Evolutionary conservation across 768 basidiomycete species (phyloP), one percentile per base, ranked within the genome.

Genomic region (Rhizopogon vesiculosus): DNA sequence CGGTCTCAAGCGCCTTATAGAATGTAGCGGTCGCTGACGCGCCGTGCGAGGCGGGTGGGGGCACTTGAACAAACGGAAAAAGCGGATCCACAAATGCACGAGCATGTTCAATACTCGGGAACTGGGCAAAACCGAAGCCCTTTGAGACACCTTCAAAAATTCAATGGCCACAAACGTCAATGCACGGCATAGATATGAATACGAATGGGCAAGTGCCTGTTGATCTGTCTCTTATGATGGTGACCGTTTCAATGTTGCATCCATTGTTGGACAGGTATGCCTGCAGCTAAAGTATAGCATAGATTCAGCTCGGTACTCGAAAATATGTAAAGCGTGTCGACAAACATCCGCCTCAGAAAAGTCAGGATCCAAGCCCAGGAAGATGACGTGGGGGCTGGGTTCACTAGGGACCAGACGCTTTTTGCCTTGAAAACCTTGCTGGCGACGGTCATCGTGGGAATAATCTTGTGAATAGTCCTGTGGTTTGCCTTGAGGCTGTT

Each of bases 51-150:
- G 90, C 90, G 15, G 91, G 86, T 12, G 93, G 91, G n/a, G 93
- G 92, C 58, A 98, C 85, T 74, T 91, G 85, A 28, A 98, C 83
- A 71, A 93, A 93, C 2, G 93, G 96, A 67, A 89, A 97, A 49
- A 87, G 80, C 40, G 91, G 89, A 61, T 92, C 87, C 69, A 99
- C 87, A 69, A 98, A 98, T 12, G 89, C 85, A 53, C 88, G 85
- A 18, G 97, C 95, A 56, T 91, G 91, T 63, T 91, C 91, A 55
- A 88, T 78, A 61, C 79, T 86, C 42, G 87, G 74, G 70, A 99
- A 99, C 73, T 93, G 91, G 64, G 93, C 95, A 72, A 99, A 99
- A 56, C 94, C 97, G 69, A 98, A 98, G 66, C 92, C 90, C 74
- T 96, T 96, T 54, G 95, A 95, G 59, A 80, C 74, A 85, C 92